Evolutionary conservation across 805 yeast genomes (phyloP), one percentile per base, ranked within the genome.

Genomic region (Starmerella davenportii): DNA sequence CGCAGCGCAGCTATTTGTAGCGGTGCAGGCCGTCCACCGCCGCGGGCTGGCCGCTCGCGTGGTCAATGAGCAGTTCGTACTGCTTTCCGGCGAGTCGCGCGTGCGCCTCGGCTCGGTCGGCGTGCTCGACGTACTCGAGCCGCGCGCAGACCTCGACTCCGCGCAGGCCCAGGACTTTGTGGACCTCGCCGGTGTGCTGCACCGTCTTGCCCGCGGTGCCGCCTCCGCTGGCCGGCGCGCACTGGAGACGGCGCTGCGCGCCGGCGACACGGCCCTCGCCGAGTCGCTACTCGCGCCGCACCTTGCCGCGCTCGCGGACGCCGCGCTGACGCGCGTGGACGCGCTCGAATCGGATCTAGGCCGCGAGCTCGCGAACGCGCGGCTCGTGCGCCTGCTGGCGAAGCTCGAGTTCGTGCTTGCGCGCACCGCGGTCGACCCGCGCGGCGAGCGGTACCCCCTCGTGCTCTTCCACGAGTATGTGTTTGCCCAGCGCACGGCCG

Each of bases 291-390:
- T 56, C 27, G 47, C 54, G 17, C 53, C 55, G 18, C 50, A 50
- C 31, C 23, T 47, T 4, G 38, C 47, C 38, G 43, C 48, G 7
- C 41, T 43, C 4, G 21, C 51, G 20, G 55, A 55, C 37, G 34
- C 38, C 9, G 43, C 56, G 13, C 44, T 48, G 5, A 40, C 42
- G n/a, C 41, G 42, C 17, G 44, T 37, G 15, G 60, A 58, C 39
- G 34, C 31, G 13, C 44, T 61, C 21, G 66, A 62, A 43, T 45
- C 43, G 2, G 48, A 51, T 20, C 59, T 90, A 30, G 56, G 72
- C 14, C 66, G 69, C 39, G 96, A 87, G 56, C 60, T 85, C 20
- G 96, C 90, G 55, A 90, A 90, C 56, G 90, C 79, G 3, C 65
- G 96, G 43, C 60, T 90, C 23, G 82, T 87, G 48, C 66, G 96